Conservation (phyloP, 1,284 basidiomycete species). For the Cystobasidium slooffiae region DNA sequence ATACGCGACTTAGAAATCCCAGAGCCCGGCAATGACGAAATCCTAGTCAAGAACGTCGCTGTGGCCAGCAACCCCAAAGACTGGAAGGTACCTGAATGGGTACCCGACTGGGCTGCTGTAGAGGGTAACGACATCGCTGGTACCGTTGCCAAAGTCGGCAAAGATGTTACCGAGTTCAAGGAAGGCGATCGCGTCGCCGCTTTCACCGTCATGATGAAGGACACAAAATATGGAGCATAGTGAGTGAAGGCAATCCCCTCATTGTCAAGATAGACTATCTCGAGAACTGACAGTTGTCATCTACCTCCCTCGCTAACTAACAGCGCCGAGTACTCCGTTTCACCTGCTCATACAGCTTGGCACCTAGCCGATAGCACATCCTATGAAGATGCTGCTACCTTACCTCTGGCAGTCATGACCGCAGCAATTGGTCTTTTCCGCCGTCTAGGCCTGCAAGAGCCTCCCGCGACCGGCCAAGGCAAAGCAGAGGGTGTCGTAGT, state of each 20-base stretch:
- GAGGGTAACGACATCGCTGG: slow-evolving; percentile 56
- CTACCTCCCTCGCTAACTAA: not conserved
- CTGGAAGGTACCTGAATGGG: slow-evolving; percentile 53
- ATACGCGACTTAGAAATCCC: slow-evolving; percentile 45
- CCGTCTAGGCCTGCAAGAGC: slow-evolving; percentile 31
- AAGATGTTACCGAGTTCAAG: slow-evolving; percentile 52
- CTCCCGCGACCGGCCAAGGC: slow-evolving; percentile 8
- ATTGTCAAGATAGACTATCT: not conserved
- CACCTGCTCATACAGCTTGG: slow-evolving; percentile 52
- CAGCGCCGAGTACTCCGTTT: slow-evolving; percentile 49
- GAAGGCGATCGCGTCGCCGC: slow-evolving; percentile 54
- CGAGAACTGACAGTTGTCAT: not conserved
- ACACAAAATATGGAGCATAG: slow-evolving; percentile 54
- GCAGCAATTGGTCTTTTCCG: slow-evolving; percentile 54
- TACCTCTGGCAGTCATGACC: slow-evolving; percentile 56
- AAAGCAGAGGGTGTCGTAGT: slow-evolving; percentile 49
- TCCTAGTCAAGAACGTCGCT: slow-evolving; percentile 56
- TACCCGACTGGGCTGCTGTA: slow-evolving; percentile 43
- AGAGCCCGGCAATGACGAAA: slow-evolving; percentile 49
- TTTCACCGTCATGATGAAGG: slow-evolving; percentile 48
- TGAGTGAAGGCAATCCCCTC: slow-evolving; percentile 39
- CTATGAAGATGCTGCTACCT: slow-evolving; percentile 56
- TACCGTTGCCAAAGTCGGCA: slow-evolving; percentile 49
- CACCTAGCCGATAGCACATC: slow-evolving; percentile 48
- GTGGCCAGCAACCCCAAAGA: slow-evolving; percentile 57